Evolutionary conservation across 192 early-diverging fungal genomes (phyloP).

Genomic region (Coemansia sp.): DNA sequence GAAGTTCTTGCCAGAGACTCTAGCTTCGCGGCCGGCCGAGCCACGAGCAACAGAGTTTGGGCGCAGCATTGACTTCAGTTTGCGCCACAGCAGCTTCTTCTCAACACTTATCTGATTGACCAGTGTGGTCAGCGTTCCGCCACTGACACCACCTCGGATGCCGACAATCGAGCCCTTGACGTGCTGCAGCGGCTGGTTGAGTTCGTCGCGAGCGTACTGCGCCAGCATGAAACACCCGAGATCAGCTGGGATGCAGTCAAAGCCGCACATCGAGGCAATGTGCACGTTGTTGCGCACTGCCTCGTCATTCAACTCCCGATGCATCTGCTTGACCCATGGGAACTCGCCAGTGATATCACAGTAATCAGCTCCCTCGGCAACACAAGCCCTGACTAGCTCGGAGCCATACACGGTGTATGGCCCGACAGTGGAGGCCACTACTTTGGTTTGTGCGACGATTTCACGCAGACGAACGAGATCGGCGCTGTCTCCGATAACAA

Average conservation of each 20-base stretch:
- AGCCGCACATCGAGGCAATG: constrained; percentile 85
- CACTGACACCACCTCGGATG: constrained; percentile 61
- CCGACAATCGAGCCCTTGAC: constrained; percentile 66
- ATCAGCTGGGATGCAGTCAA: constrained; percentile 91
- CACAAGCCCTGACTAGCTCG: constrained; percentile 58
- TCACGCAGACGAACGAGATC: constrained; percentile 63
- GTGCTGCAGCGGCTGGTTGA: constrained; percentile 57
- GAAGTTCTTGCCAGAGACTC: constrained; percentile 9
- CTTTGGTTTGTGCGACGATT: constrained; percentile 65
- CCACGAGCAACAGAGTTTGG: neutral
- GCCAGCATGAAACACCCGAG: constrained; percentile 78
- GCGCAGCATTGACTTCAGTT: neutral
- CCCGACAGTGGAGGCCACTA: constrained; percentile 83
- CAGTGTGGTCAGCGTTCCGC: constrained; percentile 66
- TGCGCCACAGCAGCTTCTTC: neutral
- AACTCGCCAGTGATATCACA: constrained; percentile 90
- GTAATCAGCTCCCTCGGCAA: constrained; percentile 70
- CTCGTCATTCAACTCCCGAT: constrained; percentile 66
- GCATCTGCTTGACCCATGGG: constrained; percentile 65
- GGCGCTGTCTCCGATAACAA: constrained; percentile 71
- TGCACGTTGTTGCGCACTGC: constrained; percentile 67
- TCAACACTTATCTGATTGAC: constrained; percentile 30
- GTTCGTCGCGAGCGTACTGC: constrained; percentile 55
- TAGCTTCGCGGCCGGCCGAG: neutral
- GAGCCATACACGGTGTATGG: constrained; percentile 77